Conservation (phyloP, 371 early-diverging fungal species). For the Dichotomocladium elegans region DNA sequence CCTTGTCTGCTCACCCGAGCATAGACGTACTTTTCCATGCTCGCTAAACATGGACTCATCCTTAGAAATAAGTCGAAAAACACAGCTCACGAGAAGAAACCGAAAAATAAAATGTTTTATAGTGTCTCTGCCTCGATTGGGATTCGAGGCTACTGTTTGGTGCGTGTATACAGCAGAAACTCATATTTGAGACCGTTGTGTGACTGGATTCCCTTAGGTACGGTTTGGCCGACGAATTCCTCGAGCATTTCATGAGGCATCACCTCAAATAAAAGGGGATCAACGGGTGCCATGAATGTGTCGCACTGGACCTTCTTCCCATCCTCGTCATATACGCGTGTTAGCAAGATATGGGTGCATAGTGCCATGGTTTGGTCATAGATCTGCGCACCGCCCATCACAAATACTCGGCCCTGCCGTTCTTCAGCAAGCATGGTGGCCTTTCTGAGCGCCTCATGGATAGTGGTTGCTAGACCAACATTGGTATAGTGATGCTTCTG, state of each 20-base stretch:
- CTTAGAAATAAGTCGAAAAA: too few species aligned
- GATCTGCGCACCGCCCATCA: slow-evolving; percentile 67
- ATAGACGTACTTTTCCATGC: too few species aligned
- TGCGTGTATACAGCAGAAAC: slow-evolving; percentile 42
- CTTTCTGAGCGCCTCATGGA: slow-evolving; percentile 50
- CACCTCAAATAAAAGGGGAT: slow-evolving; percentile 16
- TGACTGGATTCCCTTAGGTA: slow-evolving; percentile 38
- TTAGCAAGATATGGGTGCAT: slow-evolving; percentile 58
- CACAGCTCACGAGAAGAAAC: background rate
- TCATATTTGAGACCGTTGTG: slow-evolving; percentile 40
- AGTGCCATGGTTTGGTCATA: slow-evolving; percentile 54
- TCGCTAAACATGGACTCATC: too few species aligned
- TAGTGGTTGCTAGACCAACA: slow-evolving; percentile 34
- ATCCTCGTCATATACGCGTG: slow-evolving; percentile 49
- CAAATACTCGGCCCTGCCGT: slow-evolving; percentile 36
- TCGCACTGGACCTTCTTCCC: slow-evolving; percentile 53
- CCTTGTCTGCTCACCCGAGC: too few species aligned
- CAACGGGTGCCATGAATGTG: slow-evolving; percentile 62
- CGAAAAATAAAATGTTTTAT: background rate
- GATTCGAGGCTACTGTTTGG: background rate
- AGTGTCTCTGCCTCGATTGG: too few species aligned
- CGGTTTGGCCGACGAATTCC: slow-evolving; percentile 30
- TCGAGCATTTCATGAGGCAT: slow-evolving; percentile 38
- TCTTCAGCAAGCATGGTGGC: slow-evolving; percentile 9
- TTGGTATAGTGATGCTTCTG: slow-evolving; percentile 8